Base-by-base conservation (phyloP, 1,284 basidiomycete genomes). In the Ceratobasidium sp. region DNA sequence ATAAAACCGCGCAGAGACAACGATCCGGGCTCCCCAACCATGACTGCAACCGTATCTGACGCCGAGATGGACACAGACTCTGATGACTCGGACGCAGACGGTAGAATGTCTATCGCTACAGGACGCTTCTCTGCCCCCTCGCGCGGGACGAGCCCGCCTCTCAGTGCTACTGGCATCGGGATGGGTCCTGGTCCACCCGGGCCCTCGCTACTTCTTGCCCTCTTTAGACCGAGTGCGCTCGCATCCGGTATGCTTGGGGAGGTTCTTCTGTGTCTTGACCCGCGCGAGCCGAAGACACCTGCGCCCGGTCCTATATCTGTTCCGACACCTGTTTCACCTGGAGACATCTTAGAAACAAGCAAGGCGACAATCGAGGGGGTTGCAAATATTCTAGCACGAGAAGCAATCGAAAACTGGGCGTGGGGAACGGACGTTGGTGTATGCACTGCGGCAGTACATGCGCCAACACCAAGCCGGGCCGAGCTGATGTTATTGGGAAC, bases 261-360 rank as follows among this genome's bases (percentile, higher is more conserved):
- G 22, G 69, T 72, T 7, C 29, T 72, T 31, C 11, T 41, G 11
- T 41, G 36, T 41, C 36, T 41, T 11, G 36, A 41, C 36, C 9
- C 69, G 2, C 29, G 53, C 15, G 69, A 72, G 14, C 22, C 69
- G 45, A 72, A 72, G n/a, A 45, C 65, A n/a, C 54, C 59, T 36
- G 57, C 66, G 11, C 54, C 60, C 3, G 72, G 33, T 11, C 73
- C 73, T 11, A 60, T 76, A 33, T 76, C 75, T 8, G 75, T 76
- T 47, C 75, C 75, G 7, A 76, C 75, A 6, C 75, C 75, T 29
- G 75, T 76, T 9, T 76, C 75, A n/a, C 75, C 75, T 7, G 73
- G 73, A 15, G 64, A 48, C 0, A n/a, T 66, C 27, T n/a, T 36
- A 11, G 64, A 60, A 47, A 36, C 56, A n/a, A 65, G 56, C 41